Percentiles rank a stretch among this genome's conserved stretches.
phyloP scores from a whole-genome alignment of 2,329 filamentous ascomycete genomes.

The Cladophialophora carrionii region DNA sequence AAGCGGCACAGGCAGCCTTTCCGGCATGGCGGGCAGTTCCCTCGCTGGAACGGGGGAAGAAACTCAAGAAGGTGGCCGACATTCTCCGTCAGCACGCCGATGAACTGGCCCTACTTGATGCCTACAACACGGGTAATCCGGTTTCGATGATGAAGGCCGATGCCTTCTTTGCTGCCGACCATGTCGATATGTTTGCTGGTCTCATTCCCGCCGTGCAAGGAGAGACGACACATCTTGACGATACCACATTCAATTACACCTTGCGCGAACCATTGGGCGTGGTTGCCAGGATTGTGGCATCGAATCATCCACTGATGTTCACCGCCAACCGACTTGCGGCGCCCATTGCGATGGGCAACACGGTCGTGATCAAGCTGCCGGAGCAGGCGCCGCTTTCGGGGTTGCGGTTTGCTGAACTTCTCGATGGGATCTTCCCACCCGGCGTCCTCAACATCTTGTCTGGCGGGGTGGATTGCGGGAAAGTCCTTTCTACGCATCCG shows the following conservation, averaged over 20 bases:
- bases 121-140: conserved; percentile 42
- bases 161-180: conserved; percentile 35
- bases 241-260: conserved; percentile 73
- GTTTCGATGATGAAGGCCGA: conserved; percentile 39
- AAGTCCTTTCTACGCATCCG: conserved; percentile 44
- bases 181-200: conserved; percentile 39
- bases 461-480: conserved; percentile 41
- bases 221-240: conserved; percentile 36
- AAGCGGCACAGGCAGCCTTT: conserved; percentile 38
- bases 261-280: conserved; percentile 74
- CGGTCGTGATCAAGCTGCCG: conserved; percentile 62
- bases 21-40: conserved; percentile 38
- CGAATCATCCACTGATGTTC: conserved; percentile 83
- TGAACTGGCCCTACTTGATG: conserved; percentile 40
- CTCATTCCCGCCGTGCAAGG: conserved; percentile 39
- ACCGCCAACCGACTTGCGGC: conserved; percentile 76
- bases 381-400: conserved; percentile 65
- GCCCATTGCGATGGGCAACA: conserved; percentile 61
- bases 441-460: conserved; percentile 46
- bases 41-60: conserved; percentile 37
- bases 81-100: conserved; percentile 39
- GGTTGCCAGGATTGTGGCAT: conserved; percentile 80
- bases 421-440: conserved; percentile 46
- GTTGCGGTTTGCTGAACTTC: conserved; percentile 45
- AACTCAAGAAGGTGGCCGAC: conserved; percentile 40